A percentile compares a stretch with the other conserved stretches of the same genome.
Evolutionary conservation across 2,329 filamentous ascomycete genomes (phyloP).

Genomic region (Arthrobotrys entomopaga): DNA sequence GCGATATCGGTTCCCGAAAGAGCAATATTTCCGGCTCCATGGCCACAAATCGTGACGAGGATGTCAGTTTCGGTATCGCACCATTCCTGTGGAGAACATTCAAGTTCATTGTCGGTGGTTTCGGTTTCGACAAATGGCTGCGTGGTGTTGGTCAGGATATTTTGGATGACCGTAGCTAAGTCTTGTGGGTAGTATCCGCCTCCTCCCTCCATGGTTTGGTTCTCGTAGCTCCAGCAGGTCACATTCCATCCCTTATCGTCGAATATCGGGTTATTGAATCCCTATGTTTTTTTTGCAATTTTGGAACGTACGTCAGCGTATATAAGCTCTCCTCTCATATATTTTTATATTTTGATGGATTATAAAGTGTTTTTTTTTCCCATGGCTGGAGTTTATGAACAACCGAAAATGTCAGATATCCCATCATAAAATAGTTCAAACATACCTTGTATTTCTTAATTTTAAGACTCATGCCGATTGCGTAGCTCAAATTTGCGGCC

Average conservation of each 20-base stretch:
- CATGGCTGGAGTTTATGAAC: no score
- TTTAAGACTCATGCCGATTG: no score
- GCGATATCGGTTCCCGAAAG: not conserved
- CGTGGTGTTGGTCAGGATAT: not conserved
- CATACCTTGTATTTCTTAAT: no score
- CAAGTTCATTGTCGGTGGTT: not conserved
- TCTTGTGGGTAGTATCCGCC: not conserved
- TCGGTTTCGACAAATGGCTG: not conserved
- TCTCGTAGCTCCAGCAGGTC: not conserved
- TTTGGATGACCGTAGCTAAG: not conserved
- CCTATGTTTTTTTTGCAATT: not conserved
- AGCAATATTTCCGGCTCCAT: not conserved
- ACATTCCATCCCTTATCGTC: not conserved
- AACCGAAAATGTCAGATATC: no score
- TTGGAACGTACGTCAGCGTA: no score
- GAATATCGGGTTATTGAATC: not conserved
- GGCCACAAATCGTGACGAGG: not conserved
- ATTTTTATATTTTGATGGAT: no score
- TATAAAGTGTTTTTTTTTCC: no score
- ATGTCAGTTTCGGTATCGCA: not conserved
- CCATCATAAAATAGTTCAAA: no score
- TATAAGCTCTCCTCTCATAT: no score
- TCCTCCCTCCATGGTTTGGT: not conserved
- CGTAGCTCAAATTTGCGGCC: no score
- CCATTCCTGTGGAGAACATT: not conserved